phyloP scores from a whole-genome alignment of 371 early-diverging fungal species.

The Syncephalastrum monosporum region DNA sequence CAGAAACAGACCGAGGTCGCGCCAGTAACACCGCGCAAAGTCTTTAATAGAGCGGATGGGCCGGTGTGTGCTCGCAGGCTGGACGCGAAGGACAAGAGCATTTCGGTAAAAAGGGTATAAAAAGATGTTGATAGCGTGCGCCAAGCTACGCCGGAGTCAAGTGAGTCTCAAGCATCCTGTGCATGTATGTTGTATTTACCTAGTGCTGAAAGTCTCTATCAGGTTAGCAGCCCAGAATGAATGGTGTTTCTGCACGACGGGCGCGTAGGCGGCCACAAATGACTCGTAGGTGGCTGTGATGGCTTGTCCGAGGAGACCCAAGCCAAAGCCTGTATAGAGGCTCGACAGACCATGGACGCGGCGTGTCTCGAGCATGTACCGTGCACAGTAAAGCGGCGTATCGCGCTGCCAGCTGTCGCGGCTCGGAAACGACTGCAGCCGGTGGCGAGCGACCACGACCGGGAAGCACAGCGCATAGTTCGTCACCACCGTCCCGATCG shows the following conservation, averaged over 20 bases:
- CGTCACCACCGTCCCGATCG: slow-evolving; percentile 54
- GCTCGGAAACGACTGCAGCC: slow-evolving; percentile 34
- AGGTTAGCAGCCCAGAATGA: slow-evolving; percentile 1
- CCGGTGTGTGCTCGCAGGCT: slow-evolving; percentile 25
- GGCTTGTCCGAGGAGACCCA: slow-evolving; percentile 56
- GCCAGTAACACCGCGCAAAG: slow-evolving; percentile 41
- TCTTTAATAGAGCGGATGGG: slow-evolving; percentile 15
- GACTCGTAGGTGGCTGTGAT: slow-evolving; percentile 56
- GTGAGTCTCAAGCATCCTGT: too few species aligned
- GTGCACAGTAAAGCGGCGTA: slow-evolving; percentile 40
- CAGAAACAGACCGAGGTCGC: slow-evolving; percentile 43
- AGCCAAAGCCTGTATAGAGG: slow-evolving; percentile 57
- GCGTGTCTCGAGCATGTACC: slow-evolving; percentile 16
- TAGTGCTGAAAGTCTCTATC: not conserved
- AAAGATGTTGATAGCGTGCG: slow-evolving; percentile 43
- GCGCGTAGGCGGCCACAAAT: slow-evolving; percentile 21
- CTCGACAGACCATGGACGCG: slow-evolving; percentile 45
- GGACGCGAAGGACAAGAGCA: slow-evolving; percentile 56
- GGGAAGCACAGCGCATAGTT: slow-evolving; percentile 61
- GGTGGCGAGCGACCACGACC: slow-evolving; percentile 56
- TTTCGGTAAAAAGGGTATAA: slow-evolving; percentile 56
- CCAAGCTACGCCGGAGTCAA: slow-evolving; percentile 8
- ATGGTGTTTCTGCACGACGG: slow-evolving; percentile 23
- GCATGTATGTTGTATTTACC: not conserved
- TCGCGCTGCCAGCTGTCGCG: slow-evolving; percentile 25